A percentile compares a stretch with the other conserved stretches of the same genome.
Conservation (phyloP, 2,329 filamentous ascomycete genomes). For the Cadophora sp. region DNA sequence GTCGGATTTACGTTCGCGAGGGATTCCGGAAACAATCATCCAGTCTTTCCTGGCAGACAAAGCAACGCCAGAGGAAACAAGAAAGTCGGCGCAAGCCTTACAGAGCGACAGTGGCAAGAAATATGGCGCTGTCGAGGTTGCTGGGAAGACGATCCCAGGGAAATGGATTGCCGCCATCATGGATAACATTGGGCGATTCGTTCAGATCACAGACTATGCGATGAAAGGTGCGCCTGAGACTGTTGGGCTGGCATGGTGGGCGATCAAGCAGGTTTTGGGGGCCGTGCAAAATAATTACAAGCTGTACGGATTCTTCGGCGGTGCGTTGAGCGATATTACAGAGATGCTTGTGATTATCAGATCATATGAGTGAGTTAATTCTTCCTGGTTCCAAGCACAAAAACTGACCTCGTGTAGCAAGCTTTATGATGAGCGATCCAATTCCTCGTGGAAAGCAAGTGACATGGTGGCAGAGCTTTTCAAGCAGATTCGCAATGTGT, state of each 20-base stretch:
- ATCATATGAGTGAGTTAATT: neutral
- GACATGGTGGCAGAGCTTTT: slow-evolving; percentile 7
- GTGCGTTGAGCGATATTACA: slow-evolving; percentile 7
- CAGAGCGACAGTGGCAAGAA: neutral
- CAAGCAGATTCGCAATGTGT: slow-evolving; percentile 15
- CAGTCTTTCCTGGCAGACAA: slow-evolving; percentile 7
- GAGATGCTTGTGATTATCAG: slow-evolving; percentile 13
- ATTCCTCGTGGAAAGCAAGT: slow-evolving; percentile 13
- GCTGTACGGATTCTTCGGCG: slow-evolving; percentile 15
- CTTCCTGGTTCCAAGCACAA: neutral
- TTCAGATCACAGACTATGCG: slow-evolving; percentile 8
- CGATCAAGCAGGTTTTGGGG: slow-evolving; percentile 3
- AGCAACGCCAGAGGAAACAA: slow-evolving; percentile 2
- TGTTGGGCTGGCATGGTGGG: slow-evolving; percentile 2
- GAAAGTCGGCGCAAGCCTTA: neutral
- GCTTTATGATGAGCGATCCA: slow-evolving; percentile 14
- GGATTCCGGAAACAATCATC: neutral
- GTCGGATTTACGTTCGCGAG: slow-evolving; percentile 2
- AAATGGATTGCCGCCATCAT: slow-evolving; percentile 11
- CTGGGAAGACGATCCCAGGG: neutral
- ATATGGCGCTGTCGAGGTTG: slow-evolving; percentile 2
- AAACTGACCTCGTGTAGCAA: neutral
- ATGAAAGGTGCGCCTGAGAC: slow-evolving; percentile 12
- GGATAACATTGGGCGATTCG: slow-evolving; percentile 11
- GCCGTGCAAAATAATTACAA: slow-evolving; percentile 13